Evolutionary conservation across 2,329 filamentous ascomycete genomes (phyloP).

Genomic region (Colletotrichum lindemuthianum): DNA sequence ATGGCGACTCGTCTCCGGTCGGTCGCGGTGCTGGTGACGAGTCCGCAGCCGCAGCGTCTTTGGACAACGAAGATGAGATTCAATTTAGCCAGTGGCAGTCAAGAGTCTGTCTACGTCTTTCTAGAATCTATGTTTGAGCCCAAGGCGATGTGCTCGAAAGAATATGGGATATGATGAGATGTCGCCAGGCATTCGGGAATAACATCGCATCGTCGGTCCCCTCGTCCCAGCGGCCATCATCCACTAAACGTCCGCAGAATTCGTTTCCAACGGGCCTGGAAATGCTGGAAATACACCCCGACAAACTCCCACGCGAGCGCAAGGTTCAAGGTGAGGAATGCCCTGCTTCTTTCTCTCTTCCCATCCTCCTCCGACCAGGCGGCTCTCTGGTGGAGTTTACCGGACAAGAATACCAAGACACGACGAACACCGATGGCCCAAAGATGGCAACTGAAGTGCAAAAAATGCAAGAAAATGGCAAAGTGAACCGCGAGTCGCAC

Average conservation of each 20-base stretch:
- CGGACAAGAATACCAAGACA: background rate
- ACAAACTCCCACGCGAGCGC: slow-evolving; percentile 12
- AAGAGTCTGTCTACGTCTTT: too few species aligned
- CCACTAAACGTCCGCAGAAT: too few species aligned
- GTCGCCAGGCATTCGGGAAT: too few species aligned
- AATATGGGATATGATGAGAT: too few species aligned
- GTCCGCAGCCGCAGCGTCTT: background rate
- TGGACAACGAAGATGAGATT: too few species aligned
- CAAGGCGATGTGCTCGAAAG: too few species aligned
- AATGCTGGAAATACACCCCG: background rate
- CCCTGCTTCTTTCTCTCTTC: background rate
- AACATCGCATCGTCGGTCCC: too few species aligned
- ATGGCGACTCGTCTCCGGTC: slow-evolving; percentile 20
- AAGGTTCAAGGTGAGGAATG: background rate
- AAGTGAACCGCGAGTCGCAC: slow-evolving; percentile 5
- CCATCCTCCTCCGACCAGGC: background rate
- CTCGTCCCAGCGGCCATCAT: too few species aligned
- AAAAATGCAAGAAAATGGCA: background rate
- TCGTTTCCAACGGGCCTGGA: too few species aligned
- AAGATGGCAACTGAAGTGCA: background rate
- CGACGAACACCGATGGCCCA: background rate
- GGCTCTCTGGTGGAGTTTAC: background rate
- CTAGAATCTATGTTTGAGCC: too few species aligned
- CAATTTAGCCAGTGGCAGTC: too few species aligned
- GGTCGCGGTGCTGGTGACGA: slow-evolving; percentile 4